Base-by-base conservation (phyloP, 441 rosid genomes). In the Adansonia madagascariensis region DNA sequence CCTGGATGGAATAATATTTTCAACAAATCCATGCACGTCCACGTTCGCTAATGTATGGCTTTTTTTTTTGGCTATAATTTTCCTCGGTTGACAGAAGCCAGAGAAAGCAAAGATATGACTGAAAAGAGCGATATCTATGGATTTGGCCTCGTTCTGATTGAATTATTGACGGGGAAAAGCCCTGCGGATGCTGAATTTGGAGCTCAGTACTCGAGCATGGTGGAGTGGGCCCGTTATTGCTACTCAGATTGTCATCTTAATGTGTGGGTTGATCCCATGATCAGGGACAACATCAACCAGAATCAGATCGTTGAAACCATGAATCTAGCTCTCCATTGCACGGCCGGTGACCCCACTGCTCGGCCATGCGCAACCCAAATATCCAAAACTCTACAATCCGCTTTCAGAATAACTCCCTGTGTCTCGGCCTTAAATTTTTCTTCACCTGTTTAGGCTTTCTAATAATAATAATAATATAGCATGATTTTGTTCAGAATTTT, bases 321-420 rank as follows among this genome's bases (percentile, higher is more conserved):
- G 93, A 88, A 87, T 75, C 77, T 94, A 67, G 97, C 97, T 69
- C 83, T 93, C 9, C 89, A 82, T 0, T 94, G 97, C 90, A 94
- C 91, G 15, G 87, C 85, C 4, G 78, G 75, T 1, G 94, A 91
- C 73, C 93, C 94, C 20, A 77, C 79, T 1, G 93, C 91, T 27
- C 87, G 98, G 46, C 97, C 97, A 10, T 83, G 81, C 67, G 91
- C 89, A 8, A 79, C 75, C 35, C 83, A 85, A 4, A 85, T 87
- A 20, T 80, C 80, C 18, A 86, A 87, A 84, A 82, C 89, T 78
- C 85, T 94, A 69, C 84, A 85, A 57, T 80, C 89, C 69, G 79
- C 79, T 61, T 80, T 80, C 68, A 80, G 81, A 68, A 77, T 80
- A 50, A 80, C 77, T 70, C 79, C 88, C 55, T 87, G 85, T 67